These are phyloP conservation scores for Wickerhamiella brachini DNA, from an alignment of 805 yeast species.

Conservation along the genomic window DNA sequence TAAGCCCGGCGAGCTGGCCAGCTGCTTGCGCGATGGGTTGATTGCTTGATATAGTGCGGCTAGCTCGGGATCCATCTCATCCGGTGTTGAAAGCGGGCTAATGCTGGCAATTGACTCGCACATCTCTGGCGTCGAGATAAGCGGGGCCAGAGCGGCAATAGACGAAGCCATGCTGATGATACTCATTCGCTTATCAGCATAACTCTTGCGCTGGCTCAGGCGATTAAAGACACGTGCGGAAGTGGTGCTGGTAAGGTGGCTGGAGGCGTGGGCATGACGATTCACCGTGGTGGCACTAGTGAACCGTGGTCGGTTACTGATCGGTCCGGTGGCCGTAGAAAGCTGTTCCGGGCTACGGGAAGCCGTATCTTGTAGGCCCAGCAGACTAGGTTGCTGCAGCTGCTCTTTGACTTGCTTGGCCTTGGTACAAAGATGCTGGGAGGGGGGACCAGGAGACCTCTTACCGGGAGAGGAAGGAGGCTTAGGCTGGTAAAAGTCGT, in stretches of 20 bases:
- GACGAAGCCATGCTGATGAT: slow-evolving; percentile 14
- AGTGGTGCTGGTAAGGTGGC: background rate
- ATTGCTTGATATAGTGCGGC: background rate
- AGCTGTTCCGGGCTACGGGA: background rate
- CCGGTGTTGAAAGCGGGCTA: background rate
- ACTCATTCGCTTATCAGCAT: slow-evolving; percentile 11
- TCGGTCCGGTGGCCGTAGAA: background rate
- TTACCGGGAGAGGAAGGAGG: background rate
- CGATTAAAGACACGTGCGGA: background rate
- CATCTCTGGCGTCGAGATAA: background rate
- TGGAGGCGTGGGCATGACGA: background rate
- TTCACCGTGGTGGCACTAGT: background rate
- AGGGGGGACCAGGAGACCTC: background rate
- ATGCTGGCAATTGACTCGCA: background rate
- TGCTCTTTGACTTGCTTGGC: background rate
- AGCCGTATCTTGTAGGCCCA: background rate
- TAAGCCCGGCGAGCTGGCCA: background rate
- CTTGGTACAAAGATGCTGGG: background rate
- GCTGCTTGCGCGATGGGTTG: background rate
- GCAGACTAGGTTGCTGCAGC: background rate
- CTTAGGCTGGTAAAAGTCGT: background rate
- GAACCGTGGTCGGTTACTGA: background rate
- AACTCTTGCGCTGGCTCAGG: background rate
- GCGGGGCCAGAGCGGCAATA: slow-evolving; percentile 11
- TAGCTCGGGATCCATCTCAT: background rate